Evolutionary conservation across 2,329 filamentous ascomycete genomes (phyloP), one percentile per base, ranked within the genome.

Genomic region (Iodosphaeria phyllophila): DNA sequence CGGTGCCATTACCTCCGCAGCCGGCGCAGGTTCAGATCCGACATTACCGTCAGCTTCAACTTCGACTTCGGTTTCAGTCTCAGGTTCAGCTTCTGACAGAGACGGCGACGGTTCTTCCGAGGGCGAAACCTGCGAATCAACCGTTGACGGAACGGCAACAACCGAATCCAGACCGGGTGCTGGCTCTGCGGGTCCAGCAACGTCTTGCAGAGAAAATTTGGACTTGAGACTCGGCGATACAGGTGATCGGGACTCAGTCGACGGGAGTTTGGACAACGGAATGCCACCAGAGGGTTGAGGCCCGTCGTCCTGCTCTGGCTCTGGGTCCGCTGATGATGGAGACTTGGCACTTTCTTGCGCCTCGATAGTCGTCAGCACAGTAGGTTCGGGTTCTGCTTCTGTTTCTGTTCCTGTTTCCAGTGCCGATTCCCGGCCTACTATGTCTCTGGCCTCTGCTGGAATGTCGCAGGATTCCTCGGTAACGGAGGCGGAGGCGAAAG

Each of bases 151-250:
- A 5, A 35, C 26, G n/a, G 42, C 37, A 9, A n/a, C n/a, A n/a
- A n/a, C n/a, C n/a, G n/a, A n/a, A n/a, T n/a, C n/a, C n/a, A 33
- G 23, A 18, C 29, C 16, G 14, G 30, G 35, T 24, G 32, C 18
- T 20, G 40, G 22, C 11, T 42, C 36, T 10, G 35, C 26, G n/a
- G 41, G 33, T 11, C 41, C 35, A 14, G 35, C 40, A 14, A 41
- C 30, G 28, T 54, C 50, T 22, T 44, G 49, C 4, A 50, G 52
- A 8, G 55, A 56, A 33, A 58, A 57, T 30, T 47, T 56, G 23
- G 55, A 58, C 24, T 48, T 45, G 9, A 54, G 51, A 18, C 47
- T 48, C 8, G 42, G 25, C 35, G 37, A 31, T 30, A 37, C 35
- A 11, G 41, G 23, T 13, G 39, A 32, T 26, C 36, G 38, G 14